Conservation (phyloP, 2,329 filamentous ascomycete genomes). For the Apiospora kogelbergensis region DNA sequence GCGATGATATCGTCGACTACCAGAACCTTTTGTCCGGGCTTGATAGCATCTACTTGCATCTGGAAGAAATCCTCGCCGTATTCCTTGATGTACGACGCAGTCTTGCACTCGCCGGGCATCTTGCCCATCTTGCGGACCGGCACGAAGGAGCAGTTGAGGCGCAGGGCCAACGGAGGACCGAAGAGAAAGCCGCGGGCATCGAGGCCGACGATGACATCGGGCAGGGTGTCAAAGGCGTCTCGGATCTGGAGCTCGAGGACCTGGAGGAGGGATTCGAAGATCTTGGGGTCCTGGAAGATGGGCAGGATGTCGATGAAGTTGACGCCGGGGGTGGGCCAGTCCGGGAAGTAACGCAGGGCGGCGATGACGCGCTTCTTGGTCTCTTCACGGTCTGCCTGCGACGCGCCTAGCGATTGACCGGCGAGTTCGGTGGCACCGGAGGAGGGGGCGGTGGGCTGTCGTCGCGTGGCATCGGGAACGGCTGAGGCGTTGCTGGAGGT, state of each 20-base stretch:
- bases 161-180: conserved; percentile 82
- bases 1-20: conserved; percentile 98
- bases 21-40: conserved; percentile 83
- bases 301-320: conserved; percentile 98
- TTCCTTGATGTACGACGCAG: conserved; percentile 88
- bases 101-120: conserved; percentile 85
- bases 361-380: conserved; percentile 54
- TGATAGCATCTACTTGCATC: conserved; percentile 86
- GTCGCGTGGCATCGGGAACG: conserved; percentile 59
- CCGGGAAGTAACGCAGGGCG: conserved; percentile 80
- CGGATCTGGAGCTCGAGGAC: conserved; percentile 83
- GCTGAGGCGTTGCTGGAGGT: conserved; percentile 30
- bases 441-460: conserved; percentile 63
- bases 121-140: conserved; percentile 95
- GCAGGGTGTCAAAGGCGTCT: conserved; percentile 61
- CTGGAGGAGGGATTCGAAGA: conserved; percentile 76
- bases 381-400: conserved; percentile 27
- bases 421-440: conserved; percentile 63
- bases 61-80: conserved; percentile 95
- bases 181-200: conserved; percentile 96
- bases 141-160: conserved; percentile 82
- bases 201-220: conserved; percentile 89
- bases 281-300: conserved; percentile 76
- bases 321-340: conserved; percentile 91
- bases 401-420: conserved; percentile 61